Evolutionary conservation across 805 yeast genomes (phyloP).

Genomic region (Zygosaccharomyces rouxii): DNA sequence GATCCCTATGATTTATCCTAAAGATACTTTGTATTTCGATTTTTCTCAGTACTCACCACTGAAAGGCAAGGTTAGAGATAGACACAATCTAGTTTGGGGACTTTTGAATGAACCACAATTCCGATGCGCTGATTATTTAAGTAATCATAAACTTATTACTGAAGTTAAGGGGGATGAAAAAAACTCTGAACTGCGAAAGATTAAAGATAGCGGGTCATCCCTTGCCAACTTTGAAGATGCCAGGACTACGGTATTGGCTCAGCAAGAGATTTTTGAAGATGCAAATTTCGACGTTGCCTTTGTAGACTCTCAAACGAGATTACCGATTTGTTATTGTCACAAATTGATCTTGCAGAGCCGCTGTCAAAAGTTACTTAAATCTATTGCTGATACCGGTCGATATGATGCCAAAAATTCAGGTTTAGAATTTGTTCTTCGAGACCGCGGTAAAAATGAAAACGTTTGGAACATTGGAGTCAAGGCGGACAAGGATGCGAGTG

Average conservation of each 20-base stretch:
- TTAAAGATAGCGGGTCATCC: neutral
- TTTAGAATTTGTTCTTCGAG: neutral
- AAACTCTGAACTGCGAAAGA: neutral
- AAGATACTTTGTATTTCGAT: slow-evolving; percentile 48
- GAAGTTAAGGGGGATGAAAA: slow-evolving; percentile 11
- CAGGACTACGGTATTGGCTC: neutral
- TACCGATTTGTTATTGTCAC: slow-evolving; percentile 23
- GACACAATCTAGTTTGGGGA: neutral
- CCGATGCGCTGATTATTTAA: slow-evolving; percentile 5
- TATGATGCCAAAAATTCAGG: slow-evolving; percentile 10
- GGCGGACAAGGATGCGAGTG: slow-evolving; percentile 1
- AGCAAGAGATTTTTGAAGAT: neutral
- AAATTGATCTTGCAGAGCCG: slow-evolving; percentile 19
- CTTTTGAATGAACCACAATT: slow-evolving; percentile 4
- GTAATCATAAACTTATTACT: slow-evolving; percentile 5
- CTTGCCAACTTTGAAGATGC: slow-evolving; percentile 2
- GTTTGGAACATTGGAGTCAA: slow-evolving; percentile 8
- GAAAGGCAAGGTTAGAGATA: slow-evolving; percentile 1
- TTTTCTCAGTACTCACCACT: slow-evolving; percentile 53
- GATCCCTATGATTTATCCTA: slow-evolving; percentile 51
- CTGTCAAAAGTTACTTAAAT: slow-evolving; percentile 13
- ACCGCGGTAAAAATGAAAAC: neutral
- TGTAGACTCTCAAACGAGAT: slow-evolving; percentile 8
- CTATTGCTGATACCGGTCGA: slow-evolving; percentile 3
- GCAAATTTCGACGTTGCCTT: slow-evolving; percentile 20